Evolutionary conservation across 2,329 filamentous ascomycete species (phyloP), one percentile per base, ranked within the genome.

Genomic region (Sclerotinia nivalis): DNA sequence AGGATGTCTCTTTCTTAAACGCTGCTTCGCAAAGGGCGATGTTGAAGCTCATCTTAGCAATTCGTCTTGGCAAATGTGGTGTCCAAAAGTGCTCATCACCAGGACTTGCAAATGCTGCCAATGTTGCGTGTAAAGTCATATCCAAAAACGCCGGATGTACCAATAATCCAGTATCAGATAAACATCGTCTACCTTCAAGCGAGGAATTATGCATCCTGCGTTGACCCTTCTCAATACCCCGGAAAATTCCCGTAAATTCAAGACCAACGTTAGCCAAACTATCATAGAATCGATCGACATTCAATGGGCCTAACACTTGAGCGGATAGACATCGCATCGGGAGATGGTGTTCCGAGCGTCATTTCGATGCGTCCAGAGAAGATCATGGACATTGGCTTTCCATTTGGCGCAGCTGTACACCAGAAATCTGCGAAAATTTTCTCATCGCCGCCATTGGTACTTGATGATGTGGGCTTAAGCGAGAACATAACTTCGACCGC

Each of bases 101-200:
- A 15, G 76, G 76, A 22, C 40, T 66, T 2, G 60, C 66, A 31
- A 60, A 72, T 13, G 76, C 75, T 7, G 72, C 60, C 12, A 88
- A 79, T 0, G 82, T 81, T 0, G 82, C 82, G 68, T 89, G 87
- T 34, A 89, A 83, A 76, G 87, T 84, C 3, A 83, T 78, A 71
- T 89, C 87, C 18, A 89, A 79, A 0, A 84, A 86, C 2, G 84
- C 82, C 0, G 87, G 87, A 71, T 89, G 87, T 31, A 89, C 81
- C 49, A 73, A 40, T 9, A 72, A 49, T 49, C 31, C 45, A 40
- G 43, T 49, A 62, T 68, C 45, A 43, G 28, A 43, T 47, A 61
- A 0, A 40, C 34, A 15, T 65, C 55, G 1, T 54, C 40, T 22
- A 60, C 58, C 25, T 52, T 59, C 71, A 40, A 64, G 56, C n/a